Base-by-base conservation (phyloP, 1,284 basidiomycete species). In the Volvariella surrecta region DNA sequence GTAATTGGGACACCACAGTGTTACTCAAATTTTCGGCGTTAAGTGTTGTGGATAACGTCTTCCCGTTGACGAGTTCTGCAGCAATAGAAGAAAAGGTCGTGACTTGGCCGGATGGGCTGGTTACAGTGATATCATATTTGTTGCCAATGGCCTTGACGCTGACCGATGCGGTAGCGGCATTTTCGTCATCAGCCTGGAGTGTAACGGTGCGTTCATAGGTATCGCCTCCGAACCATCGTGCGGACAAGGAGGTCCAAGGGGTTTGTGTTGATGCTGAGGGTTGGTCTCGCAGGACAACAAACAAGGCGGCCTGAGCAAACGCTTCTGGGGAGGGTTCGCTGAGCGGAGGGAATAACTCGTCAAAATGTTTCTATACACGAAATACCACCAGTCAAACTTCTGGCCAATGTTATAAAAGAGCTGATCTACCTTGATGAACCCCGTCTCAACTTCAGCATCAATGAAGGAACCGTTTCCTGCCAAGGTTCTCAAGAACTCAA, bases 381-480 rank as follows among this genome's bases (percentile, higher is more conserved):
- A 48, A 21, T 45, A 31, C n/a, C 10, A 24, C 24, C 32, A 28
- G 32, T 24, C 2, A 16, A 19, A 37, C 30, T 9, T 9, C 30
- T 32, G 9, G 30, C 10, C 30, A 32, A n/a, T 19, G 17, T 7
- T 32, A 18, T 18, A 32, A 49, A 20, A 41, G 15, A 31, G 35
- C 43, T 21, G 34, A 32, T 15, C 51, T 56, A 89, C 88, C 22
- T 78, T 73, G 54, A 97, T 94, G 57, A 96, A 97, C 1, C 90
- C 91, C 6, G 93, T 96, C 61, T 96, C 93, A 3, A 97, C 79
- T 45, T 93, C 79, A n/a, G 74, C 89, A 22, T 71, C 67, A 15
- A 87, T 71, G 56, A 97, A 96, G 3, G 82, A 74, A 21, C 72
- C 58, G 58, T 96, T 85, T 0, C 79, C 76, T 0, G 90, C 87